A percentile compares a stretch with the other conserved stretches of the same genome.
Conservation (phyloP, 164 flowering plant species). For the Echeveria elegans region DNA sequence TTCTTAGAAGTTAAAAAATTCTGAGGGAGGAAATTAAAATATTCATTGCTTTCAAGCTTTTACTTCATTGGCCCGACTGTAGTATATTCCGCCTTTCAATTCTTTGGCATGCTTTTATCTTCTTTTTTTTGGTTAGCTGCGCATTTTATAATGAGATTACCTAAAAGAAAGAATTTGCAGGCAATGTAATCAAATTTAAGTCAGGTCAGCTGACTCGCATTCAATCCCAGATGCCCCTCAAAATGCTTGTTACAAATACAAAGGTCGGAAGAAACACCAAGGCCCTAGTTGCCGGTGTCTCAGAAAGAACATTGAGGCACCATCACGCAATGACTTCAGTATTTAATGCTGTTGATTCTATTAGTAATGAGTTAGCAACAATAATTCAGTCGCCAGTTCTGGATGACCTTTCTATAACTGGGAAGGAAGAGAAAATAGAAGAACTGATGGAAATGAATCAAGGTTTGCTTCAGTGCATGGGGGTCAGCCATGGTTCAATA, state of each 20-base stretch:
- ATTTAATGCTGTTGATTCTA: constrained; percentile 78
- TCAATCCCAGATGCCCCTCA: constrained; percentile 56
- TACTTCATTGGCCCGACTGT: background rate
- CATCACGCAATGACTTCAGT: constrained; percentile 71
- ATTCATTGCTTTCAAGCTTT: background rate
- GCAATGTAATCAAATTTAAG: constrained; percentile 86
- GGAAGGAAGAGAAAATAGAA: constrained; percentile 69
- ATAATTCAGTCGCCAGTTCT: constrained; percentile 51
- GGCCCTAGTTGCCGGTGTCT: constrained; percentile 87
- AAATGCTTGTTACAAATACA: constrained; percentile 88
- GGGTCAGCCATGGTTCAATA: constrained; percentile 87
- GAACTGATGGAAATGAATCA: constrained; percentile 97
- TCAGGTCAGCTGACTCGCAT: constrained; percentile 56
- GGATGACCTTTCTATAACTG: constrained; percentile 55
- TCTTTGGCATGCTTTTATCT: background rate
- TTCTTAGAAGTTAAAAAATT: background rate
- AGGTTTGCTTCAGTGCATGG: constrained; percentile 90
- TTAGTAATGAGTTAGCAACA: constrained; percentile 71
- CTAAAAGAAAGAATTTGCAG: constrained; percentile 36
- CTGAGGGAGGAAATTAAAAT: background rate
- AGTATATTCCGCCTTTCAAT: background rate
- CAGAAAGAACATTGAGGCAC: constrained; percentile 70
- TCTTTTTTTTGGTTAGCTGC: background rate
- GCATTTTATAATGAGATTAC: background rate
- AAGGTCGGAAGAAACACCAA: constrained; percentile 95